These are phyloP conservation scores for Cairneyella variabilis DNA, from an alignment of 495 filamentous ascomycete genomes.

Conservation along the genomic window DNA sequence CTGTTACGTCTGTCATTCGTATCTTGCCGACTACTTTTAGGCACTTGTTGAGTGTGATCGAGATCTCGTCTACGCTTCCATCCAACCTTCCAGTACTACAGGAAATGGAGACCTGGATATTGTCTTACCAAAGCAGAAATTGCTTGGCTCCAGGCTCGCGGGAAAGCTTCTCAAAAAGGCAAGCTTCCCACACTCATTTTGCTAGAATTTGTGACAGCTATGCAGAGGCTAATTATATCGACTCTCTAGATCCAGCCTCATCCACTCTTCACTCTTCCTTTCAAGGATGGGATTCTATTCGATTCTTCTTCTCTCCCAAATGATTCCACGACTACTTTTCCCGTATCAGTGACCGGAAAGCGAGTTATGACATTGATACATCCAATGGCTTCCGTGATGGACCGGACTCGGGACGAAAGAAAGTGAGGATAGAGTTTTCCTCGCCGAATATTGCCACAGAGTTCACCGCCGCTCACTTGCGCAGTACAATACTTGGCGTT, in stretches of 20 bases:
- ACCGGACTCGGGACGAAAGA: slow-evolving; percentile 25
- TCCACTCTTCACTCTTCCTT: slow-evolving; percentile 30
- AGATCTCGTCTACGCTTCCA: slow-evolving; percentile 26
- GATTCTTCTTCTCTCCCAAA: slow-evolving; percentile 35
- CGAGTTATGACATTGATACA: slow-evolving; percentile 32
- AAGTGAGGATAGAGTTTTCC: slow-evolving; percentile 60
- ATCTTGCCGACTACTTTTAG: slow-evolving; percentile 1
- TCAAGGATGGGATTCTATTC: slow-evolving; percentile 28
- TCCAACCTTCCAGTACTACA: slow-evolving; percentile 25
- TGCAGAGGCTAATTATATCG: background rate
- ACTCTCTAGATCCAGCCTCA: slow-evolving; percentile 25
- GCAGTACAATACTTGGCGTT: slow-evolving; percentile 72
- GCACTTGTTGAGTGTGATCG: slow-evolving; percentile 4
- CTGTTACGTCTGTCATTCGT: slow-evolving; percentile 6
- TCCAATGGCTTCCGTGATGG: background rate
- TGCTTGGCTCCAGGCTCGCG: background rate
- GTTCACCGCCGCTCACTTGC: slow-evolving; percentile 70
- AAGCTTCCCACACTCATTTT: background rate
- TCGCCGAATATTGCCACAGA: slow-evolving; percentile 74
- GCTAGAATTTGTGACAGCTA: background rate
- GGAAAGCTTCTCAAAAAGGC: background rate
- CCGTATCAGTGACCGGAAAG: slow-evolving; percentile 36
- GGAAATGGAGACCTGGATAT: slow-evolving; percentile 33
- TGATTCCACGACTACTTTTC: slow-evolving; percentile 37
- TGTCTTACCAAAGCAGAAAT: slow-evolving; percentile 30